phyloP scores from a whole-genome alignment of 345 rosid genomes.

The Arabis hirsuta region DNA sequence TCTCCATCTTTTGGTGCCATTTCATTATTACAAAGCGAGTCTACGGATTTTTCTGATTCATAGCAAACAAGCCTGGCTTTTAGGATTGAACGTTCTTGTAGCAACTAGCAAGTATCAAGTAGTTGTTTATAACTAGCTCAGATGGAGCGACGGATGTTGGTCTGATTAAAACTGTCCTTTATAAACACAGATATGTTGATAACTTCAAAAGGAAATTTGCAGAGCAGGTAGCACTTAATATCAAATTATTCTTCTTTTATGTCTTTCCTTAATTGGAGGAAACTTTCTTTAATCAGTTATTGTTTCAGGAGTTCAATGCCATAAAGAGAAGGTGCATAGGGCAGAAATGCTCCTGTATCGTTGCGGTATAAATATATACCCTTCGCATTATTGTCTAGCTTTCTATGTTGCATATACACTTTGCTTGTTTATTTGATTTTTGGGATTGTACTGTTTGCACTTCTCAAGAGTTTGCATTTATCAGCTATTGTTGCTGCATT shows the following conservation, averaged over 20 bases:
- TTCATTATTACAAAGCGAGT: neutral
- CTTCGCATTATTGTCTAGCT: neutral
- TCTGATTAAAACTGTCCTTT: conserved; percentile 45
- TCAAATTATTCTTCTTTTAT: neutral
- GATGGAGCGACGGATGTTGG: neutral
- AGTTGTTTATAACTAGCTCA: neutral
- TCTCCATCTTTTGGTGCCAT: neutral
- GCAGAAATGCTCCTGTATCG: conserved; percentile 64
- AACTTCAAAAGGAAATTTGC: conserved; percentile 85
- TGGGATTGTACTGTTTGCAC: neutral
- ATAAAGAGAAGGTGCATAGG: conserved; percentile 62
- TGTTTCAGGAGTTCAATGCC: conserved; percentile 75
- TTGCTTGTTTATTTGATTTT: conserved; percentile 5
- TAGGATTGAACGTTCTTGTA: neutral
- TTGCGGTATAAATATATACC: conserved; percentile 53
- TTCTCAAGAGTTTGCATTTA: neutral
- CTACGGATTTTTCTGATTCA: neutral
- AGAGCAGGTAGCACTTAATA: conserved; percentile 64
- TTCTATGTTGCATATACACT: neutral
- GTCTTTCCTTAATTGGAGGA: conserved; percentile 1
- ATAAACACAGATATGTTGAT: conserved; percentile 68
- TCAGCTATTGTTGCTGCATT: conserved; percentile 6
- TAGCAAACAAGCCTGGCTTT: neutral
- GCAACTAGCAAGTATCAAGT: neutral
- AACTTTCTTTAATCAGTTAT: neutral